These are phyloP conservation scores for Entonaema liquescens DNA, from an alignment of 495 filamentous ascomycete genomes.

Conservation along the genomic window DNA sequence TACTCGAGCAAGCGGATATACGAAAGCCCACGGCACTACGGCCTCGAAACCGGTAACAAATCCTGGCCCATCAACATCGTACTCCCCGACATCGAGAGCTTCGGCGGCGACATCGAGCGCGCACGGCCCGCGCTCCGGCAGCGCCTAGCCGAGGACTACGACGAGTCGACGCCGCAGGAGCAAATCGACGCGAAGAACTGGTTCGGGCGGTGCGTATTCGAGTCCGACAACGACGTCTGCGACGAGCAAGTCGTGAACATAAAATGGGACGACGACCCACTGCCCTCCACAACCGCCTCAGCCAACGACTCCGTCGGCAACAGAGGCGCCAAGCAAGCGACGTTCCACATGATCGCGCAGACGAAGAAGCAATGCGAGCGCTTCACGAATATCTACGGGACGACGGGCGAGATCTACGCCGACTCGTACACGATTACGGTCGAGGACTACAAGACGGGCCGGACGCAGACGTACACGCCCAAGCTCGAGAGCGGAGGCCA, in stretches of 20 bases:
- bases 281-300: slow-evolving; percentile 19
- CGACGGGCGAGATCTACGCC: slow-evolving; percentile 83
- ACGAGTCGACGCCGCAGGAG: slow-evolving; percentile 54
- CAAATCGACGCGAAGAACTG: slow-evolving; percentile 72
- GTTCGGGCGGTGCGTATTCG: slow-evolving; percentile 96
- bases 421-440: slow-evolving; percentile 72
- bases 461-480: slow-evolving; percentile 62
- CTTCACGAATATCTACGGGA: slow-evolving; percentile 83
- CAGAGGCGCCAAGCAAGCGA: slow-evolving; percentile 81
- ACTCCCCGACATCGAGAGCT: slow-evolving; percentile 88
- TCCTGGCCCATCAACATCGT: slow-evolving; percentile 90
- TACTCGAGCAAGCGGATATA: slow-evolving; percentile 89
- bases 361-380: slow-evolving; percentile 88
- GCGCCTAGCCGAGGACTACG: slow-evolving; percentile 75
- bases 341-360: slow-evolving; percentile 92
- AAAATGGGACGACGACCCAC: slow-evolving; percentile 76
- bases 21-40: slow-evolving; percentile 56
- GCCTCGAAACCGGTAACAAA: slow-evolving; percentile 63
- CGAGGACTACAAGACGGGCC: slow-evolving; percentile 67
- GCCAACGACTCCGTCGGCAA: slow-evolving; percentile 41
- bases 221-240: slow-evolving; percentile 87
- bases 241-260: slow-evolving; percentile 92
- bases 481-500: slow-evolving; percentile 67
- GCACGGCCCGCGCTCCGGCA: slow-evolving; percentile 54
- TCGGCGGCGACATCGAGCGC: slow-evolving; percentile 53